Evolutionary conservation across 805 yeast genomes (phyloP).

Genomic region (Hermanozyma aechmeae): DNA sequence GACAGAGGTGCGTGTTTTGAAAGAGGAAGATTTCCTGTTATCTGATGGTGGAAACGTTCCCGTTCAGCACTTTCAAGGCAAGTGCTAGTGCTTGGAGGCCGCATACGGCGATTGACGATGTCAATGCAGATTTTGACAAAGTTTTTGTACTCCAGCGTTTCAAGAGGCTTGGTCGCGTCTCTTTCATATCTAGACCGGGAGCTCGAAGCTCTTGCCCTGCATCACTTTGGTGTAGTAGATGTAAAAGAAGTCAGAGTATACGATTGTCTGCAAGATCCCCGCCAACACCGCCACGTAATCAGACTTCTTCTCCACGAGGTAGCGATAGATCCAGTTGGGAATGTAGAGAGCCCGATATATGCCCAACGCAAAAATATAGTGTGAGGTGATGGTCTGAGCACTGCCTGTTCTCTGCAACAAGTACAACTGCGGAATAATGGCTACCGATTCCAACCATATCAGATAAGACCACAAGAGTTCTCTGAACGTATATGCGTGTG

Average conservation of each 20-base stretch:
- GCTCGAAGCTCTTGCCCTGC: slow-evolving; percentile 66
- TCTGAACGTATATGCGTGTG: slow-evolving; percentile 48
- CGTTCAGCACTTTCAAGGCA: no score
- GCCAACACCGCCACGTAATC: slow-evolving; percentile 69
- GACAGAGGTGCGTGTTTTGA: no score
- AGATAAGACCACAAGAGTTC: slow-evolving; percentile 84
- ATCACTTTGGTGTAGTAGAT: slow-evolving; percentile 73
- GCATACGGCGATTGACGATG: no score
- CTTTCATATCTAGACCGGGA: slow-evolving; percentile 41
- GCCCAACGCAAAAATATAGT: slow-evolving; percentile 91
- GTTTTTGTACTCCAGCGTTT: no score
- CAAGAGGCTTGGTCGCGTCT: no score
- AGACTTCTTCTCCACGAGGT: slow-evolving; percentile 48
- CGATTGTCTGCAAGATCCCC: slow-evolving; percentile 75
- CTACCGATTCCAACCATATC: slow-evolving; percentile 86
- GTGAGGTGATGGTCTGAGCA: slow-evolving; percentile 79
- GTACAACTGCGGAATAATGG: slow-evolving; percentile 87
- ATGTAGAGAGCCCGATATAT: slow-evolving; percentile 81
- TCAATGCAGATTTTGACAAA: no score
- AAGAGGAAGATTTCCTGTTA: no score
- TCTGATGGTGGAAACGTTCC: no score
- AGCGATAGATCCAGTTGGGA: slow-evolving; percentile 93
- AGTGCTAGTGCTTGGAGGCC: no score
- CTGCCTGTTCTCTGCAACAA: slow-evolving; percentile 84
- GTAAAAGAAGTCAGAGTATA: slow-evolving; percentile 94